Evolutionary conservation across 2,329 filamentous ascomycete genomes (phyloP).

Genomic region (Ophiocordyceps camponoti-floridani): DNA sequence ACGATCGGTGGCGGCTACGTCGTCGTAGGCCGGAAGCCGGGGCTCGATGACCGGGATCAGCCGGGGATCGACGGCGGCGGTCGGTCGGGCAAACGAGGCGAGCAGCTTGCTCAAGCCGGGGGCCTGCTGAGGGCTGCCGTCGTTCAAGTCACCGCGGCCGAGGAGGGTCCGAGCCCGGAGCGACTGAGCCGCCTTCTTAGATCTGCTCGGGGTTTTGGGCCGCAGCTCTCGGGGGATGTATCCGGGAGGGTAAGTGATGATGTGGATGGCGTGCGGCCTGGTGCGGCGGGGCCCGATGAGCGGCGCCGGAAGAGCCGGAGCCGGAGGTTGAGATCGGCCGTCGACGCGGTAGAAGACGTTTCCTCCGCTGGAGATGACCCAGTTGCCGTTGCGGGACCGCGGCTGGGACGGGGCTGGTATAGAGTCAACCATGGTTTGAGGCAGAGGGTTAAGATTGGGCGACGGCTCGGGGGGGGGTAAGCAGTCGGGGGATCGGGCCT

Average conservation of each 20-base stretch:
- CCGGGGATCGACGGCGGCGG: background rate
- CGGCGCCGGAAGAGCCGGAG: conserved; percentile 14
- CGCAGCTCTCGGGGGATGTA: conserved; percentile 27
- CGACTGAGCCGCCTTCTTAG: background rate
- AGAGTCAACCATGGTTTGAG: conserved; percentile 1
- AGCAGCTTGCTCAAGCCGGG: conserved; percentile 5
- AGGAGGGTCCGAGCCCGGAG: conserved; percentile 1
- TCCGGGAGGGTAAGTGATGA: conserved; percentile 21
- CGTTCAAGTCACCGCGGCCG: background rate
- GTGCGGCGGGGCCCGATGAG: conserved; percentile 20
- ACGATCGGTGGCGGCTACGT: conserved; percentile 7
- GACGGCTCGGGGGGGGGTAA: too few relatives aligned
- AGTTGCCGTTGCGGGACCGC: conserved; percentile 5
- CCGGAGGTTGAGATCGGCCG: background rate
- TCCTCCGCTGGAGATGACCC: conserved; percentile 8
- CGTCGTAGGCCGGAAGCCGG: conserved; percentile 12
- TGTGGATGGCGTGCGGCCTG: conserved; percentile 23
- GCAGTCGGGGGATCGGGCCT: too few relatives aligned
- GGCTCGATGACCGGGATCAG: too few relatives aligned
- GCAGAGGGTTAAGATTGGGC: too few relatives aligned
- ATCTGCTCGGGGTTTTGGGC: conserved; percentile 2
- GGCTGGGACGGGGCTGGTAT: conserved; percentile 1
- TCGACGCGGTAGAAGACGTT: conserved; percentile 13
- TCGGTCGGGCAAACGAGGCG: conserved; percentile 3
- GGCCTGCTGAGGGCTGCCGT: background rate